Conservation (phyloP, 352 stramenopile genomes). For the Globisporangium alternatum region DNA sequence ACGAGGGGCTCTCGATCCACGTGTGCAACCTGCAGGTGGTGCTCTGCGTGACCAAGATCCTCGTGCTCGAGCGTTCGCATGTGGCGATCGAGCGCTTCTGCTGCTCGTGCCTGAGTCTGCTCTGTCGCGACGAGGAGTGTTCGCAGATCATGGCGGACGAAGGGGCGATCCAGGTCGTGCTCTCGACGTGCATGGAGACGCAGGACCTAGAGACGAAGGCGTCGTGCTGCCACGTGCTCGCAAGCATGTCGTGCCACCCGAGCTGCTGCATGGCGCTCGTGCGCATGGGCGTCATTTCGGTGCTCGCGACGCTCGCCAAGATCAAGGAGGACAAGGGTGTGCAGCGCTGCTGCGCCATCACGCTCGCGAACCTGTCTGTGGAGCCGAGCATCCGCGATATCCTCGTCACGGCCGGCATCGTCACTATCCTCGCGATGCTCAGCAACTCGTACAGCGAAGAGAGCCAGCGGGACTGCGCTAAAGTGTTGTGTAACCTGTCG, state of each 20-base stretch:
- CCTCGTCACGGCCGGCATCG: slow-evolving; percentile 43
- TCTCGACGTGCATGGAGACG: slow-evolving; percentile 59
- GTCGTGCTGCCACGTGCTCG: slow-evolving; percentile 71
- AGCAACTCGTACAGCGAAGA: slow-evolving; percentile 86
- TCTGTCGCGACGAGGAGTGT: slow-evolving; percentile 69
- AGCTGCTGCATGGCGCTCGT: slow-evolving; percentile 59
- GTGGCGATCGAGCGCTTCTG: slow-evolving; percentile 68
- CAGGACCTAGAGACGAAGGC: slow-evolving; percentile 65
- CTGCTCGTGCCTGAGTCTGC: slow-evolving; percentile 64
- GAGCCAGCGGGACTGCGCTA: slow-evolving; percentile 69
- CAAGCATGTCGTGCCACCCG: slow-evolving; percentile 67
- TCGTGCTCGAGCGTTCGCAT: slow-evolving; percentile 46
- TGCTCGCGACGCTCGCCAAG: slow-evolving; percentile 54
- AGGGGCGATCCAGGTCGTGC: slow-evolving; percentile 47
- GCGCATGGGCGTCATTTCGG: slow-evolving; percentile 42
- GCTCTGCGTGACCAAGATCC: slow-evolving; percentile 46
- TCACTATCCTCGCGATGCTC: slow-evolving; percentile 48
- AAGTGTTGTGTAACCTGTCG: slow-evolving; percentile 73
- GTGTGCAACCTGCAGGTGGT: slow-evolving; percentile 57
- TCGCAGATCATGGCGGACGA: slow-evolving; percentile 49
- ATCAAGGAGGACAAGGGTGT: slow-evolving; percentile 46
- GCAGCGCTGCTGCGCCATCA: slow-evolving; percentile 66
- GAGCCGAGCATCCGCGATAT: slow-evolving; percentile 46
- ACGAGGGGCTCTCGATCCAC: slow-evolving; percentile 28
- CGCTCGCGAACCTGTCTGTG: slow-evolving; percentile 61